A percentile compares a stretch with the other conserved stretches of the same genome.
Conservation (phyloP, 2,329 filamentous ascomycete species). For the Passalora sequoiae region DNA sequence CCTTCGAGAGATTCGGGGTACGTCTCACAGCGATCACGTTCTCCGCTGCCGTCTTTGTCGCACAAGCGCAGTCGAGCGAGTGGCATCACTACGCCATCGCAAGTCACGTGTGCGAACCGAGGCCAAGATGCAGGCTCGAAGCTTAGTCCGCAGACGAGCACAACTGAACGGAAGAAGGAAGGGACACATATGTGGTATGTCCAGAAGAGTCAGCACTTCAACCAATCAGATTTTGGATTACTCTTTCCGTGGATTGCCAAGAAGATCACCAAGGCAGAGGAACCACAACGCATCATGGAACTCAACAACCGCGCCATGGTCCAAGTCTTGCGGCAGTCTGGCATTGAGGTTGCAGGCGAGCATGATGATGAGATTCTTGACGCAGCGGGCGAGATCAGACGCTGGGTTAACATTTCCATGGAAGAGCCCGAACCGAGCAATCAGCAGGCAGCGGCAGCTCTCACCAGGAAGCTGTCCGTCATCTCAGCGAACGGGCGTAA, state of each 20-base stretch:
- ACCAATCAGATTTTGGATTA: constrained; percentile 76
- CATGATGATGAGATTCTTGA: constrained; percentile 38
- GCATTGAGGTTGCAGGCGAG: constrained; percentile 39
- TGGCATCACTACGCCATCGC: constrained; percentile 20
- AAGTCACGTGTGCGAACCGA: constrained; percentile 11
- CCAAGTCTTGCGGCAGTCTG: constrained; percentile 56
- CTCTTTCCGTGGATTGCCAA: constrained; percentile 65
- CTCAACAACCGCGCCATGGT: constrained; percentile 78
- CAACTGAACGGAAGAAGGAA: constrained; percentile 11
- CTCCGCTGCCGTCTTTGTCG: constrained; percentile 18
- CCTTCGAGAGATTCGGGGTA: constrained; percentile 33
- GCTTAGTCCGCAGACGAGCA: constrained; percentile 3
- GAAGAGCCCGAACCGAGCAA: constrained; percentile 20
- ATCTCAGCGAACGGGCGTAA: constrained; percentile 15
- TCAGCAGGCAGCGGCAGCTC: constrained; percentile 13
- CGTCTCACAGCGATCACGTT: constrained; percentile 24
- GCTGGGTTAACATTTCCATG: constrained; percentile 26
- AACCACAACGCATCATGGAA: constrained; percentile 73
- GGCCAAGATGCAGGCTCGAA: constrained; percentile 1
- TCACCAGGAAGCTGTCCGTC: constrained; percentile 23
- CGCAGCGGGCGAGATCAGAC: constrained; percentile 19
- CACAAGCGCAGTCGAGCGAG: constrained; percentile 25
- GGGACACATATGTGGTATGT: constrained; percentile 70
- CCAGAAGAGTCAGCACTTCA: constrained; percentile 68
- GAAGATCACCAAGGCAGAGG: constrained; percentile 51